Base-by-base conservation (phyloP, 2,329 filamentous ascomycete genomes). In the Ampelomyces quisqualis region DNA sequence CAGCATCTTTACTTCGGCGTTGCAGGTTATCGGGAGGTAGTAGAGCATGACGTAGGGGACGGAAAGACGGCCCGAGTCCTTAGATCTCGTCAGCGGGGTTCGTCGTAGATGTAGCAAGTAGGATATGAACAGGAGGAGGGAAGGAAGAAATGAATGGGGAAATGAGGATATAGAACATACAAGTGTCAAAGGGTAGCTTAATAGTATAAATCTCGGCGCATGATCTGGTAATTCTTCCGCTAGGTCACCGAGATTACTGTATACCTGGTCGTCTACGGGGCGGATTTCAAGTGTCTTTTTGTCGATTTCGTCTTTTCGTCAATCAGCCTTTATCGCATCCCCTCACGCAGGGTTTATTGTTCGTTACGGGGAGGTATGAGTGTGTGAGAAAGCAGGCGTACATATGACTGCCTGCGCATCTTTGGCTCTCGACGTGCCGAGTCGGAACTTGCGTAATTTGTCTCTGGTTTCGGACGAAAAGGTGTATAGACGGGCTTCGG, bases 31-130 rank as follows among this genome's bases (percentile, higher is more conserved):
- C 6, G 93, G 93, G 15, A 97, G 82, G 73, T 95, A 97, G 75
- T 95, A 96, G 15, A 98, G 73, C 66, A 97, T 81, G 32, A 96
- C 89, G 67, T 98, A 98, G 7, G 93, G 93, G 3, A 95, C 90
- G 4, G 88, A 86, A 29, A 90, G 70, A 19, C 93, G 84, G 41
- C 93, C 93, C 37, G 87, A 90, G 30, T 83, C 75, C 88, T 94
- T 52, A 39, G 28, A 18, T 22, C 34, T 35, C 35, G 13, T 17
- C 7, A 15, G 7, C 4, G 27, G 5, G 20, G n/a, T n/a, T n/a
- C n/a, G n/a, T n/a, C n/a, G n/a, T n/a, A n/a, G n/a, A n/a, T n/a
- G n/a, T n/a, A n/a, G n/a, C n/a, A n/a, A n/a, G n/a, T n/a, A n/a
- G n/a, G n/a, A n/a, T 23, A 13, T 57, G 40, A 24, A n/a, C 34